These are phyloP conservation scores for Isoetes taiwanensis DNA, from an alignment of 75 land plant species.

Conservation along the genomic window DNA sequence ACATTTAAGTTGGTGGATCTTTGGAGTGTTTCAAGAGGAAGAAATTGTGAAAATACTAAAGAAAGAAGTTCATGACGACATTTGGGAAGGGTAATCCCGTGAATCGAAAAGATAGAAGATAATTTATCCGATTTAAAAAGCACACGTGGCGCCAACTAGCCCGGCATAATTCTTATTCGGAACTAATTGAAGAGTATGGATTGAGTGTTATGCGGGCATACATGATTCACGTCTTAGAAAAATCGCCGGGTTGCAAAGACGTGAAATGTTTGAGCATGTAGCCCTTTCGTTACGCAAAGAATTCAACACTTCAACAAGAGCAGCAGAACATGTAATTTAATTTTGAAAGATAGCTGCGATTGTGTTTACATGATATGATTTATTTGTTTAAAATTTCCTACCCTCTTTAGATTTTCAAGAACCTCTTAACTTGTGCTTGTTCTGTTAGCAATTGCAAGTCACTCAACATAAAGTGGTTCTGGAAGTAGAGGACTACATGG, in stretches of 20 bases:
- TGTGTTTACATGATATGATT: no score
- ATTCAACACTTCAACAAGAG: no score
- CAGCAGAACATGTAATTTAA: no score
- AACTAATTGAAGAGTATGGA: slow-evolving; percentile 81
- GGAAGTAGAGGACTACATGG: slow-evolving; percentile 95
- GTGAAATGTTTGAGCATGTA: no score
- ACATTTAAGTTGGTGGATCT: not conserved
- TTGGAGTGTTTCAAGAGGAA: not conserved
- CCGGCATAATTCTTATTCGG: slow-evolving; percentile 87
- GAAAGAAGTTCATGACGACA: not conserved
- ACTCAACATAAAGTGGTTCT: no score
- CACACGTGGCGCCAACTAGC: slow-evolving; percentile 97
- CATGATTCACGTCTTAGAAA: slow-evolving; percentile 89
- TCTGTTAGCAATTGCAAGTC: no score
- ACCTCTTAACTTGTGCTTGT: no score
- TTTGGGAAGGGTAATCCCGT: not conserved
- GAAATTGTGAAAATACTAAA: not conserved
- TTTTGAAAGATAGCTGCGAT: no score
- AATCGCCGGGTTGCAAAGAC: no score
- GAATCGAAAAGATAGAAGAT: not conserved
- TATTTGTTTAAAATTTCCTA: no score
- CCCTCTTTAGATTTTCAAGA: no score
- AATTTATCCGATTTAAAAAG: slow-evolving; percentile 18
- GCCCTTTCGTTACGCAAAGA: no score
- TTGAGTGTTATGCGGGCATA: slow-evolving; percentile 83